Evolutionary conservation across 2,329 filamentous ascomycete genomes (phyloP), one percentile per base, ranked within the genome.

Genomic region (Neofusicoccum sp.): DNA sequence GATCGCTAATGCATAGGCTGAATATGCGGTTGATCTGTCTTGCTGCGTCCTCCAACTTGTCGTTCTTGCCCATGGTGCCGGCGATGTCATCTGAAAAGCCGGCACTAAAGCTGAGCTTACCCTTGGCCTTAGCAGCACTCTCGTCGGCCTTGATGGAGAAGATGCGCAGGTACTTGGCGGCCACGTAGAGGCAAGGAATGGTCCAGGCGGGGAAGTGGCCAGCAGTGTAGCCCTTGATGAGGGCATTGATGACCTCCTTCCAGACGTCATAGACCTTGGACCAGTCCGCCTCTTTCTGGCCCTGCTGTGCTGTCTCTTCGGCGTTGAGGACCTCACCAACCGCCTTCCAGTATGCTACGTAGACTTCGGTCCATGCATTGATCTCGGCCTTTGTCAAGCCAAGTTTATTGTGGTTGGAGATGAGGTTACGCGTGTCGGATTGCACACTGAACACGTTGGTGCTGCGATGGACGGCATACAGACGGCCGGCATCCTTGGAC

Each of bases 91-190:
- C 93, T 68, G 91, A 87, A 69, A 93, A 88, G 33, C 77, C 79
- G 47, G 77, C 76, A 61, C 74, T 81, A 67, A 82, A 83, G 4
- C 76, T 75, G 7, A 73, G 73, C 47, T 73, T 74, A 14, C 79
- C 76, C 61, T 81, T 83, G 63, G 81, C 80, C 56, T 78, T 79
- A n/a, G 80, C 79, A 48, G 79, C 73, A 71, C 91, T 89, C 41
- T 89, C 86, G 74, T 99, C 95, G 62, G 95, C 93, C 72, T 89
- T 92, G 75, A 97, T 95, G 52, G 95, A 95, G 77, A 97, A 96
- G 47, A 90, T 80, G 64, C 95, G 85, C 64, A 99, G 78, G 74
- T 96, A 93, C 77, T 92, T 96, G 61, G 93, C 93, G 29, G 89
- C 88, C 59, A 90, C 85, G 73, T 98, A 98, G 43, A 99, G 83